Evolutionary conservation across 805 yeast species (phyloP).

Genomic region (Candida boidinii): DNA sequence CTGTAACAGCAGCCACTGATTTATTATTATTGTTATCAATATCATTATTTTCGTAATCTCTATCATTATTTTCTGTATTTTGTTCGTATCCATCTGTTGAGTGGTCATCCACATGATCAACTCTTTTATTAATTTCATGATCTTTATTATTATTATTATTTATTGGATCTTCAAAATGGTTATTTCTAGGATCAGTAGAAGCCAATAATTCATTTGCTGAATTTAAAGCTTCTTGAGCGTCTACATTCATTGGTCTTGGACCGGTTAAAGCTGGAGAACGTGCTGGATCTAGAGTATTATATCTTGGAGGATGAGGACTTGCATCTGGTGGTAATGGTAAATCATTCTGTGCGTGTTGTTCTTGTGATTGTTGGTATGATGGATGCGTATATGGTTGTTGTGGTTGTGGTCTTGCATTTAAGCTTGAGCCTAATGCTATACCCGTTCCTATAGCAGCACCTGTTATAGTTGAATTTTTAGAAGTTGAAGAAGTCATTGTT

Average conservation of each 20-base stretch:
- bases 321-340: not conserved
- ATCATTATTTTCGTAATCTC: not conserved
- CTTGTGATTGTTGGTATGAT: constrained; percentile 1
- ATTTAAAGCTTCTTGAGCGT: too few relatives aligned
- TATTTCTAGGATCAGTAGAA: too few relatives aligned
- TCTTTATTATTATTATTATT: too few relatives aligned
- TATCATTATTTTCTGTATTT: not conserved
- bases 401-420: not conserved
- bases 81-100: not conserved
- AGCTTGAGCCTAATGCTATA: not conserved
- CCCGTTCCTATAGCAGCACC: not conserved
- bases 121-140: not conserved
- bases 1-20: constrained; percentile 3
- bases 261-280: constrained; percentile 12
- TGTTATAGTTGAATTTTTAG: not conserved
- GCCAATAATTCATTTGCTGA: too few relatives aligned
- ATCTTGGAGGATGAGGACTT: constrained; percentile 2
- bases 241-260: constrained; percentile 14
- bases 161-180: too few relatives aligned
- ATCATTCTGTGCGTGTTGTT: not conserved
- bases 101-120: not conserved
- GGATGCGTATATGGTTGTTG: constrained; percentile 1
- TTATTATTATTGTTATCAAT: constrained; percentile 1
- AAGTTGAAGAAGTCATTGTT: too few relatives aligned
- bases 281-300: constrained; percentile 20